Conservation (phyloP, 2,329 filamentous ascomycete species). For the Rhinocladiella similis region DNA sequence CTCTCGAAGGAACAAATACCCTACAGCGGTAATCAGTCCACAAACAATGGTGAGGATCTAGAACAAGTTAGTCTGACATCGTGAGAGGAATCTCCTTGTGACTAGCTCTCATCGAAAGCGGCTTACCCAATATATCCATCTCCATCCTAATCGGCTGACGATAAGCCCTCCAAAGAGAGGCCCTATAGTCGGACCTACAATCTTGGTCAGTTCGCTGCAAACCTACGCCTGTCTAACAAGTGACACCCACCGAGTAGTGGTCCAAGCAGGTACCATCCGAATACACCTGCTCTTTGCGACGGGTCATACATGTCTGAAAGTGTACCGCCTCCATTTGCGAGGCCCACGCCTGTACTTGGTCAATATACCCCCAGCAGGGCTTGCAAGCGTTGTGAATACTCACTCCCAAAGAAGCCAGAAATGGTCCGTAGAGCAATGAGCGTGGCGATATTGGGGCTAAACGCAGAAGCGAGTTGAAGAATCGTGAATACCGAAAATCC, state of each 20-base stretch:
- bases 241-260: conserved; percentile 17
- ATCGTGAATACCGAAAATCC: conserved; percentile 64
- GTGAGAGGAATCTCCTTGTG: too few species aligned
- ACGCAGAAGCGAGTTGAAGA: conserved; percentile 49
- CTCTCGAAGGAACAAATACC: conserved; percentile 59
- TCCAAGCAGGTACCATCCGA: conserved; percentile 27
- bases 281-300: conserved; percentile 24
- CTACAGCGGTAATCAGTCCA: conserved; percentile 57
- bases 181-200: conserved; percentile 21
- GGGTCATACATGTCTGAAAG: conserved; percentile 28
- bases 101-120: conserved; percentile 21
- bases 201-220: neutral
- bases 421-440: conserved; percentile 48
- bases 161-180: conserved; percentile 46
- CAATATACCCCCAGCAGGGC: neutral
- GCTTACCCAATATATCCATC: conserved; percentile 50
- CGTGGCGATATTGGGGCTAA: conserved; percentile 48
- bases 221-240: too few species aligned
- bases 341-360: conserved; percentile 33
- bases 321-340: conserved; percentile 28
- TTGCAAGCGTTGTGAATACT: neutral
- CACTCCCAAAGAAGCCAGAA: conserved; percentile 51
- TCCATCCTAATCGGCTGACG: conserved; percentile 47
- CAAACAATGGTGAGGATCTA: conserved; percentile 38
- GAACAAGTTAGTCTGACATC: conserved; percentile 25